A percentile compares a stretch with the other conserved stretches of the same genome.
Conservation (phyloP, 805 yeast species). For the Candida qinlingensis region DNA sequence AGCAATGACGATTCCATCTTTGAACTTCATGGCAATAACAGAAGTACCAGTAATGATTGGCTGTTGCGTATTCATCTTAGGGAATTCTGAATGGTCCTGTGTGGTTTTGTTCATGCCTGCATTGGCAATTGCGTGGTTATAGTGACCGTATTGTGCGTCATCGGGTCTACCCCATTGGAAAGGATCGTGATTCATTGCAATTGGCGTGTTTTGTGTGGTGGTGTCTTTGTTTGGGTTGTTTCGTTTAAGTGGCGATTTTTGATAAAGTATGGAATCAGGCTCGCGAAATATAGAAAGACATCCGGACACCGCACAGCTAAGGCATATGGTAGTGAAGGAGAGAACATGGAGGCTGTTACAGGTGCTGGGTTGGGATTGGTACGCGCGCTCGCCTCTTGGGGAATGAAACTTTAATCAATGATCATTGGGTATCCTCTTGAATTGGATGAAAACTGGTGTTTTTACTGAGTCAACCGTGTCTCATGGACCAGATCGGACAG, state of each 20-base stretch:
- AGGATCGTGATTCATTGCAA: constrained; percentile 89
- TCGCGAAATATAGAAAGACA: background rate
- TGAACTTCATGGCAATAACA: constrained; percentile 84
- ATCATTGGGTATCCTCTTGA: too few species aligned
- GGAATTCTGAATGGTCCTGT: constrained; percentile 37
- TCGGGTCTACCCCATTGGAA: constrained; percentile 94
- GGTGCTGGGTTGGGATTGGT: too few species aligned
- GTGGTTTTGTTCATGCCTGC: constrained; percentile 31
- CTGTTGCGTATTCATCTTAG: constrained; percentile 82
- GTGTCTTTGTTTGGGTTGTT: background rate
- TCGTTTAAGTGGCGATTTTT: background rate
- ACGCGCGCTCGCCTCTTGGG: too few species aligned
- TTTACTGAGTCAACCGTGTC: too few species aligned
- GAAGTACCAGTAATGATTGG: constrained; percentile 97
- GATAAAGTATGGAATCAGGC: background rate
- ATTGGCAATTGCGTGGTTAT: constrained; percentile 68
- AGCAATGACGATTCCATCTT: constrained; percentile 88
- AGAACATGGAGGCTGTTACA: too few species aligned
- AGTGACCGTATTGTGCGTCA: constrained; percentile 73
- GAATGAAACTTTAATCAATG: too few species aligned
- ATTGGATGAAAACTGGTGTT: too few species aligned
- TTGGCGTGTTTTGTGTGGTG: background rate
- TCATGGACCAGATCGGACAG: too few species aligned
- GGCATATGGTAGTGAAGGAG: background rate
- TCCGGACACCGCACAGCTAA: background rate